phyloP scores from a whole-genome alignment of 257 asterid genomes.

The Solanum bulbocastanum region DNA sequence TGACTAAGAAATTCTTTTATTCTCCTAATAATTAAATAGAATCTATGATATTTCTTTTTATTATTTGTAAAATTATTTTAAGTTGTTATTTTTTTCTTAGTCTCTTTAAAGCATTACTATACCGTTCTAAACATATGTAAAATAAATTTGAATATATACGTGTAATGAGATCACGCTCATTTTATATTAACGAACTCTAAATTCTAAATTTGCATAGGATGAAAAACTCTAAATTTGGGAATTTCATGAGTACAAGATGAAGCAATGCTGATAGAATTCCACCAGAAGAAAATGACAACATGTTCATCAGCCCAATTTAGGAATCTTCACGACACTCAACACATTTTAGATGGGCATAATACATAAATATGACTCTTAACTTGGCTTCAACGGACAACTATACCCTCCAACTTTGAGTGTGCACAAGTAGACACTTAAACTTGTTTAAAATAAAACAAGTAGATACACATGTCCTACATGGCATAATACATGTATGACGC shows the following conservation, averaged over 20 bases:
- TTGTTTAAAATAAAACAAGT: too few species aligned
- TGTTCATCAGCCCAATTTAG: neutral
- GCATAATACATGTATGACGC: too few species aligned
- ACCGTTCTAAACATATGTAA: neutral
- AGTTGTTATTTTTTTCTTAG: neutral
- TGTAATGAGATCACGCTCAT: neutral
- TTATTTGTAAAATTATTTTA: neutral
- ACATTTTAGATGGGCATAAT: neutral
- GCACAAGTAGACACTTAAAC: too few species aligned
- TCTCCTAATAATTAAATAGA: neutral
- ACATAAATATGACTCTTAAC: too few species aligned
- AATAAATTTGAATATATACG: neutral
- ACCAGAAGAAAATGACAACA: neutral
- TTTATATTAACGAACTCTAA: neutral
- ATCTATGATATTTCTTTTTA: neutral
- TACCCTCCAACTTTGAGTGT: too few species aligned
- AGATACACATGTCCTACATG: too few species aligned
- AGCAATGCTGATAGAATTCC: neutral
- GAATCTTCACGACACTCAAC: neutral
- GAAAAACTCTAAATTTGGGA: neutral
- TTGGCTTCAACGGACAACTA: too few species aligned
- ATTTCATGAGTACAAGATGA: neutral
- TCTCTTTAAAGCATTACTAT: neutral
- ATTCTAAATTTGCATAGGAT: rapidly evolving
- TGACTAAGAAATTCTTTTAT: neutral